These are phyloP conservation scores for Bacidia rubella DNA, from an alignment of 495 filamentous ascomycete species.

Conservation along the genomic window DNA sequence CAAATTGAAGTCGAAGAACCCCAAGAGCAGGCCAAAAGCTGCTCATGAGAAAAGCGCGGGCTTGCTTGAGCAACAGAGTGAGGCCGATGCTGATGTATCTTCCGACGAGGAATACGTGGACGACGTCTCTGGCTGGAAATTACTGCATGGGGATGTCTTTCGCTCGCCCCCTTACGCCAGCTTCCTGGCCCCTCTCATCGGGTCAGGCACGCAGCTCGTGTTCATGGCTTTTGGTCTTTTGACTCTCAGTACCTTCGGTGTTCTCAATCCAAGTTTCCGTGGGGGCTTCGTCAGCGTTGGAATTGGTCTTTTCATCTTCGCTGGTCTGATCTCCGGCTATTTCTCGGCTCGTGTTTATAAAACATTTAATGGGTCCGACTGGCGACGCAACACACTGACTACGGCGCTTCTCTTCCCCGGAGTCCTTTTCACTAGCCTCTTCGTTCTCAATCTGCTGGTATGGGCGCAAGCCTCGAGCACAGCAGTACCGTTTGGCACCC, in stretches of 20 bases:
- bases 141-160: conserved; percentile 93
- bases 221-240: conserved; percentile 76
- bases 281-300: conserved; percentile 86
- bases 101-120: conserved; percentile 71
- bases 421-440: conserved; percentile 61
- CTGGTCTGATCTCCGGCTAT: conserved; percentile 85
- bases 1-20: conserved; percentile 33
- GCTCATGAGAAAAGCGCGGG: conserved; percentile 43
- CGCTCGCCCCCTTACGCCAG: conserved; percentile 59
- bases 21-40: conserved; percentile 29
- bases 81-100: conserved; percentile 48
- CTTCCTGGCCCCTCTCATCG: conserved; percentile 72
- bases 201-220: conserved; percentile 79
- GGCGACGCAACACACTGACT: conserved; percentile 69
- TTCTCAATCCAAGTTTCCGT: conserved; percentile 83
- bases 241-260: conserved; percentile 62
- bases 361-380: conserved; percentile 70
- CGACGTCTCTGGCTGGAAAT: conserved; percentile 85
- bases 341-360: conserved; percentile 76
- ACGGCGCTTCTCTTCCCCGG: conserved; percentile 80
- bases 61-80: conserved; percentile 51
- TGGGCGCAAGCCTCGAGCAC: conserved; percentile 89
- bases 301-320: conserved; percentile 75
- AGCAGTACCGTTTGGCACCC: conserved; percentile 76
- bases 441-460: conserved; percentile 83